phyloP scores from a whole-genome alignment of 1,139 yeast genomes.

The Protomyces macrosporus region DNA sequence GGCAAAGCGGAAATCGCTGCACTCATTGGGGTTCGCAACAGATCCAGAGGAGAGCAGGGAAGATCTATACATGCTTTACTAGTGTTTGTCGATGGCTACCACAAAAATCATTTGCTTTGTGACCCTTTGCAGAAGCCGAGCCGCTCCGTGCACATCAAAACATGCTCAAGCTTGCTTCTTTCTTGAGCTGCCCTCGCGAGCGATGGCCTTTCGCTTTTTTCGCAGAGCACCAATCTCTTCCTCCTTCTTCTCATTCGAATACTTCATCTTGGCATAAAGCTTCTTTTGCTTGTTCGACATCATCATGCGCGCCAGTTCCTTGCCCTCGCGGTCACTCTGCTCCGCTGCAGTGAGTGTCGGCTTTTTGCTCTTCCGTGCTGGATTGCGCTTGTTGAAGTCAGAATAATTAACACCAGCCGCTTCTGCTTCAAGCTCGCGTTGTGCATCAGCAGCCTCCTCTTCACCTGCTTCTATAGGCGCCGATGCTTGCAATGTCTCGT shows the following conservation, averaged over 20 bases:
- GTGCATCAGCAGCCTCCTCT: slow-evolving; percentile 34
- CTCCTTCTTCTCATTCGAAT: slow-evolving; percentile 81
- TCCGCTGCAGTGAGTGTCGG: slow-evolving; percentile 33
- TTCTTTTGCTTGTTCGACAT: slow-evolving; percentile 96
- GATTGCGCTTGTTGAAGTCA: slow-evolving; percentile 41
- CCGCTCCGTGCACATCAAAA: not conserved
- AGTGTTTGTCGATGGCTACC: not conserved
- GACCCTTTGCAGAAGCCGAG: no score
- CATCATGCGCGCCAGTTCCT: slow-evolving; percentile 88
- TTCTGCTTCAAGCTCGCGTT: slow-evolving; percentile 74
- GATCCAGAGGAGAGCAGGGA: slow-evolving; percentile 20
- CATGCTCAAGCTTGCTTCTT: not conserved
- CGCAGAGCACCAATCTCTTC: slow-evolving; percentile 69
- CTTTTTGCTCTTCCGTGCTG: slow-evolving; percentile 36
- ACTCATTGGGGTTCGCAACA: slow-evolving; percentile 33
- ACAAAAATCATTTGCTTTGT: no score
- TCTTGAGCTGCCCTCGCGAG: not conserved
- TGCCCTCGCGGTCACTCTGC: slow-evolving; percentile 64
- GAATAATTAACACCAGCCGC: slow-evolving; percentile 75
- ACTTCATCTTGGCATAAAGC: slow-evolving; percentile 91
- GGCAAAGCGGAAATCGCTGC: slow-evolving; percentile 48
- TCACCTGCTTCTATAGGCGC: slow-evolving; percentile 46
- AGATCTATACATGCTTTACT: slow-evolving; percentile 21
- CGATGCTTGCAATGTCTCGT: slow-evolving; percentile 48
- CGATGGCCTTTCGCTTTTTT: slow-evolving; percentile 48